Evolutionary conservation across 1,139 yeast species (phyloP).

Genomic region (Diutina siamensis): DNA sequence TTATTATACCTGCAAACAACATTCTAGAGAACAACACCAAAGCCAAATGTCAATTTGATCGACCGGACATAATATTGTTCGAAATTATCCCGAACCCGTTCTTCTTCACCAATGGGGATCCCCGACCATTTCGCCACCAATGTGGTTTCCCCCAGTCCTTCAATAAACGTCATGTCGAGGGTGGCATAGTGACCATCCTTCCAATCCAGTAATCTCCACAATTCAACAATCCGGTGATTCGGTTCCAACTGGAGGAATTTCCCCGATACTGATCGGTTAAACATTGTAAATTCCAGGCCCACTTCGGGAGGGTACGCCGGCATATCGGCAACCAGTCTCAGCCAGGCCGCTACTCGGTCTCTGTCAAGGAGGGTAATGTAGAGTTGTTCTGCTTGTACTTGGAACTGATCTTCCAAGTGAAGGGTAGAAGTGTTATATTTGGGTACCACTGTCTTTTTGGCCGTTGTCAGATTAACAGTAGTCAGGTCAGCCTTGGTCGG

Average conservation of each 20-base stretch:
- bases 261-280: conserved; percentile 85
- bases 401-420: conserved; percentile 69
- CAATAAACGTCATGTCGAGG: conserved; percentile 52
- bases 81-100: conserved; percentile 72
- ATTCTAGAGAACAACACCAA: conserved; percentile 61
- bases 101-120: conserved; percentile 97
- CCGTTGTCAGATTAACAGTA: background rate
- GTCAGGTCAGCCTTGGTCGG: conserved; percentile 11
- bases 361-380: conserved; percentile 68
- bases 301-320: conserved; percentile 38
- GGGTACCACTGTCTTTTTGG: background rate
- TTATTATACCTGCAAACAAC: too few relatives aligned
- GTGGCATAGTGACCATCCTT: conserved; percentile 68
- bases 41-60: conserved; percentile 85
- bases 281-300: conserved; percentile 57
- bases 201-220: conserved; percentile 90
- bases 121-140: conserved; percentile 75
- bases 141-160: conserved; percentile 74
- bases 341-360: conserved; percentile 77
- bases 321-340: conserved; percentile 63
- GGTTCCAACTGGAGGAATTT: conserved; percentile 48
- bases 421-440: conserved; percentile 69
- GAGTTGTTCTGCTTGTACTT: conserved; percentile 78
- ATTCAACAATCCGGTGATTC: conserved; percentile 49
- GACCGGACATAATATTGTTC: conserved; percentile 81